Base-by-base conservation (phyloP, 305 asterid genomes). In the Nicotiana rustica region DNA sequence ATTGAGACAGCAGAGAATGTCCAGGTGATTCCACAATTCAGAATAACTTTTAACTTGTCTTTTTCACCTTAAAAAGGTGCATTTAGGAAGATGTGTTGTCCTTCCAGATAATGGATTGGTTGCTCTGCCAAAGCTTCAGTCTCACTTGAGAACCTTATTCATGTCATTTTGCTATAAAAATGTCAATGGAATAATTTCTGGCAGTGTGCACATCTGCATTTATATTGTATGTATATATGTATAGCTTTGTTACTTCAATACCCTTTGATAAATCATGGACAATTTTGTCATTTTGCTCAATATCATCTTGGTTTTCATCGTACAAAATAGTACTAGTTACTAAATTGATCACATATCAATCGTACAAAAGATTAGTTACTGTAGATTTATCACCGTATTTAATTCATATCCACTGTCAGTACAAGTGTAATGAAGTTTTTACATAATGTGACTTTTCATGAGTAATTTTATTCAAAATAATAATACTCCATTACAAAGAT, bases 71-170 rank as follows among this genome's bases (percentile, higher is more conserved):
- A 49, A 49, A 49, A 49, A 9, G 56, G 56, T 49, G 56, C 56
- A 49, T 49, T 13, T 49, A 49, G 57, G 15, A 47, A 12, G 35
- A 31, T 31, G 35, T 31, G 35, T 3, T 85, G 97, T 93, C 7
- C 82, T 92, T n/a, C 93, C 98, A 0, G 99, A 96, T 70, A 88
- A 84, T 67, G 99, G 97, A 55, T 83, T 94, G 57, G 89, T 90
- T 60, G 80, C 90, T 41, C 92, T 31, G 85, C 89, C 81, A 94
- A 89, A 88, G 88, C 86, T 60, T 94, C 92, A 49, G 86, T 13
- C 2, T 88, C 93, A 1, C 92, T 96, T 6, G 95, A 92, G 84
- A 86, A 87, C 87, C 88, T 96, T 57, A 5, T 57, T 57, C 18
- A 17, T n/a, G 9, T 59, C 64, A 6, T 59, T n/a, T 59, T 17